Base-by-base conservation (phyloP, 1,284 basidiomycete genomes). In the Papiliotrema fonsecae region DNA sequence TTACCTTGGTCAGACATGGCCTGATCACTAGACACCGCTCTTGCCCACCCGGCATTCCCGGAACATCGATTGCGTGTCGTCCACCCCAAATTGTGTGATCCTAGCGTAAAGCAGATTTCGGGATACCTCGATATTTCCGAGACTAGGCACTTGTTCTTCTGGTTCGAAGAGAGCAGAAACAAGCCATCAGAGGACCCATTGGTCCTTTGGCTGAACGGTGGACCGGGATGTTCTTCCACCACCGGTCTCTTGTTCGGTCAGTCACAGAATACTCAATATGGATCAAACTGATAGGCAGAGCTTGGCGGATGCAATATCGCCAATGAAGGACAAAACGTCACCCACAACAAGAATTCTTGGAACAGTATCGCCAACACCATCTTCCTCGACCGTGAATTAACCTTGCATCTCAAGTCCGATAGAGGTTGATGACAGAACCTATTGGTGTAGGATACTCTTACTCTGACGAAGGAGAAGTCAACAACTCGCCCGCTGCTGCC, bases 391-490 rank as follows among this genome's bases (percentile, higher is more conserved):
- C 69, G 62, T 63, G 43, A 48, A 60, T 57, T 5, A 30, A n/a
- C n/a, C n/a, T n/a, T n/a, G n/a, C n/a, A n/a, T n/a, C n/a, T n/a
- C n/a, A n/a, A n/a, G n/a, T n/a, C n/a, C n/a, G 14, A 16, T 32
- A 13, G 3, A 55, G n/a, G 25, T 32, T 49, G 19, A 54, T 11
- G 31, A 54, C 46, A 65, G 63, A 93, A 64, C 90, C 90, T 10
- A 80, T 91, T 61, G 82, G 86, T 51, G 91, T 94, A 26, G 92
- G 92, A 40, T 94, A 81, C 74, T 92, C 88, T 1, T 94, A 92
- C 70, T 81, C 84, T 13, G 77, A 78, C 40, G 80, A 81, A 18
- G 83, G 82, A 2, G 78, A 77, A 3, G 86, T 96, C 51, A 75
- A 77, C 68, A 79, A 74, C 61, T 77, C 78, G 25, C 77, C 76